Evolutionary conservation across 805 yeast genomes (phyloP).

Genomic region (Teunomyces barrocoloradensis): DNA sequence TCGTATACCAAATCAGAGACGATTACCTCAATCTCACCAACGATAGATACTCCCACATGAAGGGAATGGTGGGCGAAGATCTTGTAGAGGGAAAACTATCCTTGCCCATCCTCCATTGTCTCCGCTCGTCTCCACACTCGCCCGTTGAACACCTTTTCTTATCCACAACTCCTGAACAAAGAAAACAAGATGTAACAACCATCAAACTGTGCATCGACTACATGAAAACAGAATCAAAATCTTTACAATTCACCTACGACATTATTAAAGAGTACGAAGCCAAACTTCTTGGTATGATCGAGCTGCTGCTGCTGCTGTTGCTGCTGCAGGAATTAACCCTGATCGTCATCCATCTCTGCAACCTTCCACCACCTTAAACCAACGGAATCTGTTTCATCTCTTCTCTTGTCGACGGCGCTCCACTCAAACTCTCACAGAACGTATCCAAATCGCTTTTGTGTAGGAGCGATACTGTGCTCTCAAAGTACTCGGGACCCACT

Average conservation of each 20-base stretch:
- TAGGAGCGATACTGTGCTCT: conserved; percentile 2
- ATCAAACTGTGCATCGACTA: conserved; percentile 12
- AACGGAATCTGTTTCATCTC: conserved; percentile 5
- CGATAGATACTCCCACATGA: conserved; percentile 55
- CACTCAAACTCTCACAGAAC: conserved; percentile 19
- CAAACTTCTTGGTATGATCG: conserved; percentile 16
- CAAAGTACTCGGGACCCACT: conserved; percentile 9
- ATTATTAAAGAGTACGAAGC: conserved; percentile 20
- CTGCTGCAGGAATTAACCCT: neutral
- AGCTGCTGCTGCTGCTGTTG: neutral
- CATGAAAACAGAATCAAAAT: conserved; percentile 20
- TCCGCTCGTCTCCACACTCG: conserved; percentile 12
- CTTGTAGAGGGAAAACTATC: conserved; percentile 87
- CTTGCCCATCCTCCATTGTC: conserved; percentile 72
- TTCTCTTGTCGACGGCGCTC: conserved; percentile 7
- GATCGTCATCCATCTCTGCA: neutral
- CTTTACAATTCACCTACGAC: conserved; percentile 23
- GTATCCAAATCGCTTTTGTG: conserved; percentile 19
- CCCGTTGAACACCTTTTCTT: conserved; percentile 18
- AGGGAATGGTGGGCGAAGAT: conserved; percentile 72
- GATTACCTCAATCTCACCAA: conserved; percentile 72
- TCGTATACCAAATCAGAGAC: conserved; percentile 81
- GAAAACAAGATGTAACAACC: neutral
- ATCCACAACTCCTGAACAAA: neutral
- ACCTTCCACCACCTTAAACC: conserved; percentile 5